These are phyloP conservation scores for Canariomyces notabilis DNA, from an alignment of 2,329 filamentous ascomycete species.

Conservation along the genomic window DNA sequence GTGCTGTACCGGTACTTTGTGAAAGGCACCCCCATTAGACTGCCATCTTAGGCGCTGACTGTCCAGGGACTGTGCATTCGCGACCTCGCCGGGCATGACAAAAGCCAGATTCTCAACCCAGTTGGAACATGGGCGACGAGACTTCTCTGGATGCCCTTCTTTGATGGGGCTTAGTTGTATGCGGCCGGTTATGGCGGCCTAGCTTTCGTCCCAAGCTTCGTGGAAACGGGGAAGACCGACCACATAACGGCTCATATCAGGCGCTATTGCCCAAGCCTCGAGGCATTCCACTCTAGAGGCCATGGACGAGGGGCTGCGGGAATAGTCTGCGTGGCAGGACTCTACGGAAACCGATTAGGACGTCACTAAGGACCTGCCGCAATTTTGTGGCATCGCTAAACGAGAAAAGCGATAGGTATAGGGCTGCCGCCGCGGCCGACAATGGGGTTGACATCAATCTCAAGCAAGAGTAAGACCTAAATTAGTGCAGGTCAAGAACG, in stretches of 20 bases:
- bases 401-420: neutral
- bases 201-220: neutral
- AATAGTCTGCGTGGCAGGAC: neutral
- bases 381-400: neutral
- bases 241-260: constrained; percentile 1
- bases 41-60: constrained; percentile 12
- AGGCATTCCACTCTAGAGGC: constrained; percentile 3
- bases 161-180: constrained; percentile 6
- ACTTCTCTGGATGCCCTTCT: neutral
- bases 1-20: constrained; percentile 11
- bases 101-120: neutral
- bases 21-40: constrained; percentile 1
- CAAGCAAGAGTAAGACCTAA: no score
- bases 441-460: neutral
- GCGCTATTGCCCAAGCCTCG: constrained; percentile 1
- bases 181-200: constrained; percentile 7
- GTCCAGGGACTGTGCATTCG: constrained; percentile 12
- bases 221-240: neutral
- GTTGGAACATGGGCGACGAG: constrained; percentile 1
- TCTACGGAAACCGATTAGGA: neutral
- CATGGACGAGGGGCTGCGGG: neutral
- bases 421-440: neutral
- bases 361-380: neutral
- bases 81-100: constrained; percentile 1
- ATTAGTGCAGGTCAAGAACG: constrained; percentile 1